phyloP scores from a whole-genome alignment of 2,329 filamentous ascomycete species.

The Phaeosphaeria sp. region DNA sequence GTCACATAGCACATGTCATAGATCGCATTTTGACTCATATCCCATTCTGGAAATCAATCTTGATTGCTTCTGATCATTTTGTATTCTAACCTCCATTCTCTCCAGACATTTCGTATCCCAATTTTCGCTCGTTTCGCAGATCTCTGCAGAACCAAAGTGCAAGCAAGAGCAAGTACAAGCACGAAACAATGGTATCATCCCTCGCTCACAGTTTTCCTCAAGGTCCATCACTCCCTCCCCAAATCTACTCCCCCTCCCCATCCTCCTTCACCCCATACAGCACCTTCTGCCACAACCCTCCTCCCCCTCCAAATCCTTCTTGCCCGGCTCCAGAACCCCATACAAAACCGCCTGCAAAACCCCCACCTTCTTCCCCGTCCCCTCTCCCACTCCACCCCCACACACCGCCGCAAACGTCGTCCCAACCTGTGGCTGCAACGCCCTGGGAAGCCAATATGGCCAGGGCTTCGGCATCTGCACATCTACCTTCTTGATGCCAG shows the following conservation, averaged over 20 bases:
- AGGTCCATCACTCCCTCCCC: not conserved
- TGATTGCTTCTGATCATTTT: no score
- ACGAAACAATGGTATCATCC: not conserved
- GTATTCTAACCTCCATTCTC: no score
- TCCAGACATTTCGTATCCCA: no score
- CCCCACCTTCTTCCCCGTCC: not conserved
- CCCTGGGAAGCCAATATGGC: constrained; percentile 16
- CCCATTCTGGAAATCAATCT: no score
- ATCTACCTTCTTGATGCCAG: not conserved
- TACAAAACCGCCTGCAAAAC: constrained; percentile 20
- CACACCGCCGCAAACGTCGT: constrained; percentile 19
- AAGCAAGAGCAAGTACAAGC: no score
- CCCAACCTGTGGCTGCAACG: constrained; percentile 12
- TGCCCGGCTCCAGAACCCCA: constrained; percentile 17
- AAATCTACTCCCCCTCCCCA: not conserved
- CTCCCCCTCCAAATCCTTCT: not conserved
- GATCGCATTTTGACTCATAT: no score
- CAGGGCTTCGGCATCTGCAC: constrained; percentile 3
- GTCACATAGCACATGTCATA: no score
- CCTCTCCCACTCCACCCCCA: not conserved
- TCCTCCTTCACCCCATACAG: not conserved
- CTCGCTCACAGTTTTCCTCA: not conserved
- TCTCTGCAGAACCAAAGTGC: not conserved
- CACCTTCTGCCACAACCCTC: not conserved
- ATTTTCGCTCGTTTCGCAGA: not conserved